A percentile compares a stretch with the other conserved stretches of the same genome.
Conservation (phyloP, 768 basidiomycete genomes). For the Tricholoma hemisulphureum region DNA sequence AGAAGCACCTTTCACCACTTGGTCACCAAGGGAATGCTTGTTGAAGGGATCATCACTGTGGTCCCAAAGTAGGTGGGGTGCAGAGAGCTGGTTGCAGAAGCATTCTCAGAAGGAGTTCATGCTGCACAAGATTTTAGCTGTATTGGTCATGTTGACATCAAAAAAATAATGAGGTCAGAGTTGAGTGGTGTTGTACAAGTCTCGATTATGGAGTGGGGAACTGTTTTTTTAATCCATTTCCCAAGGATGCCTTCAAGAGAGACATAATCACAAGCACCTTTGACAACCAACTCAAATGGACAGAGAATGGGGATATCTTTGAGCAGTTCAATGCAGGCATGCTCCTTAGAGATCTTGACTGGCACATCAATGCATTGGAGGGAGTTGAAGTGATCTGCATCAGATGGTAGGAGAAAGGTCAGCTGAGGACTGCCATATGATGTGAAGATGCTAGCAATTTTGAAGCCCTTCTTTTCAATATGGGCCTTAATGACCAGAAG, state of each 20-base stretch:
- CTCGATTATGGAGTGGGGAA: not conserved
- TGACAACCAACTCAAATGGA: conserved; percentile 2
- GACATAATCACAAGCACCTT: not conserved
- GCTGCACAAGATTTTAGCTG: not conserved
- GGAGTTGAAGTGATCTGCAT: conserved; percentile 3
- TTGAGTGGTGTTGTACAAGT: not conserved
- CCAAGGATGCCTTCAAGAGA: not conserved
- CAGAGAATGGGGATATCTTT: conserved; percentile 2
- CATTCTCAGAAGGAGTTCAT: not conserved
- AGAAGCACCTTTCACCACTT: not conserved
- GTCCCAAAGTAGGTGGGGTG: not conserved
- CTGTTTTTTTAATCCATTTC: not conserved
- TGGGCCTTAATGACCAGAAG: not conserved
- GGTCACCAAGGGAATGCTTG: too few species aligned
- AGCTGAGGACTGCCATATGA: conserved; percentile 4
- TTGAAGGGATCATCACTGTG: not conserved
- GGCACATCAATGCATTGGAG: not conserved
- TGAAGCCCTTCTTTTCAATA: conserved; percentile 6
- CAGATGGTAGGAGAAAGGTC: not conserved
- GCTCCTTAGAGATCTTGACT: not conserved
- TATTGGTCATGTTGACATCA: not conserved
- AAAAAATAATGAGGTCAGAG: conserved; percentile 3
- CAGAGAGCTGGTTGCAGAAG: not conserved
- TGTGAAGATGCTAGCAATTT: conserved; percentile 1
- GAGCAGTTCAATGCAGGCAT: conserved; percentile 2